Base-by-base conservation (phyloP, 2,329 filamentous ascomycete genomes). In the Juglanconis sp. region DNA sequence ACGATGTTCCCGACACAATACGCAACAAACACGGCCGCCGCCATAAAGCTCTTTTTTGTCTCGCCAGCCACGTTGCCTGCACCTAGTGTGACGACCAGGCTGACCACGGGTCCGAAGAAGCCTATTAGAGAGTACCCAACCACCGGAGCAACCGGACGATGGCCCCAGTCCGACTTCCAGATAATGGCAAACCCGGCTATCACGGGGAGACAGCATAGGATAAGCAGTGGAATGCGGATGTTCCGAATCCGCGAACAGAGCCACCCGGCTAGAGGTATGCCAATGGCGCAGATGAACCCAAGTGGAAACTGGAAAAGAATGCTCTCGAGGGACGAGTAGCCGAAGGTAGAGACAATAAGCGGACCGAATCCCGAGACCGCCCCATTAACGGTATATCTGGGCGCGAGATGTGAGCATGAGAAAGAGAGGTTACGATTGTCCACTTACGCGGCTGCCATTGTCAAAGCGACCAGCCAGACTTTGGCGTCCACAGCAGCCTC, bases 1-100 rank as follows among this genome's bases (percentile, higher is more conserved):
- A 92, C 85, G 54, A 92, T 92, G 66, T 92, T 92, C 1, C 89
- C 81, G 3, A 92, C 85, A 58, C 87, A 90, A 68, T 92, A 92
- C 0, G 87, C 88, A 0, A 90, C 87, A 64, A 92, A 92, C 1
- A 90, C 87, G 0, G 86, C 86, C 0, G 87, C 86, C 0, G 89
- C 87, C 80, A 89, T 91, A 67, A 89, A 87, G 64, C 86, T 89
- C 77, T 92, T 92, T 76, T 92, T 92, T 0, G 89, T 92, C 31
- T 89, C 83, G 0, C 90, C 89, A 0, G 89, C 88, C 0, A 92
- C 87, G 65, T 92, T 92, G 10, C 91, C 32, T 88, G 84, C 0
- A 89, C 89, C 0, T 5, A 83, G 63, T 0, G 78, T 79, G 64
- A 84, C 80, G 56, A 78, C 76, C 47, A 60, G 40, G 48, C 84